Conservation (phyloP, 2,329 filamentous ascomycete genomes). For the Cladosporium phlei region DNA sequence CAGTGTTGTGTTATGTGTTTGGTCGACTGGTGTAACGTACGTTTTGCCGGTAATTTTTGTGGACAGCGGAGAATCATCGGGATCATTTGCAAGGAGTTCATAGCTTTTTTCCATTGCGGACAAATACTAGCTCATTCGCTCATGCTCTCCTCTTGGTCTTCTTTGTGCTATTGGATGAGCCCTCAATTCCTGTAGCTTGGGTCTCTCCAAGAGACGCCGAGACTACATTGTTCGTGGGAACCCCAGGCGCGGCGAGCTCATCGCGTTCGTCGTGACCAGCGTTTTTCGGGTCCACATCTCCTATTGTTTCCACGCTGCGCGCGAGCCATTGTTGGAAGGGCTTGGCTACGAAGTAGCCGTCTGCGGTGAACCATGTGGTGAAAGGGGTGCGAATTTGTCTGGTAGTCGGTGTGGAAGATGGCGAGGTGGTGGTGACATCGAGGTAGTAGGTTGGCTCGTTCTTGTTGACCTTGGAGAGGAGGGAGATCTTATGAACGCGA, state of each 20-base stretch:
- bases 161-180: conserved; percentile 23
- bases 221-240: neutral
- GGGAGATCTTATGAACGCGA: conserved; percentile 58
- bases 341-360: conserved; percentile 68
- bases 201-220: conserved; percentile 9
- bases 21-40: no score
- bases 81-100: no score
- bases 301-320: conserved; percentile 61
- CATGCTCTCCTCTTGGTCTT: conserved; percentile 21
- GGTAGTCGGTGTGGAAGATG: conserved; percentile 21
- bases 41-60: no score
- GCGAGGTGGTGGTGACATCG: conserved; percentile 47
- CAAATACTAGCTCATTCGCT: no score
- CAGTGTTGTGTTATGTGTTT: no score
- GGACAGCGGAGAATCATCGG: no score
- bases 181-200: conserved; percentile 18
- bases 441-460: conserved; percentile 77
- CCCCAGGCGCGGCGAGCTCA: conserved; percentile 20
- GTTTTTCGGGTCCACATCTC: conserved; percentile 57
- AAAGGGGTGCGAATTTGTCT: conserved; percentile 61
- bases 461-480: conserved; percentile 70
- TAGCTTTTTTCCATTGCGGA: no score
- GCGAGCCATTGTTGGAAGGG: conserved; percentile 78
- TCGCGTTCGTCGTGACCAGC: conserved; percentile 38
- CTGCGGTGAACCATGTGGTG: conserved; percentile 65